phyloP scores from a whole-genome alignment of 148 eudicot genomes.

The Diospyros lotus region DNA sequence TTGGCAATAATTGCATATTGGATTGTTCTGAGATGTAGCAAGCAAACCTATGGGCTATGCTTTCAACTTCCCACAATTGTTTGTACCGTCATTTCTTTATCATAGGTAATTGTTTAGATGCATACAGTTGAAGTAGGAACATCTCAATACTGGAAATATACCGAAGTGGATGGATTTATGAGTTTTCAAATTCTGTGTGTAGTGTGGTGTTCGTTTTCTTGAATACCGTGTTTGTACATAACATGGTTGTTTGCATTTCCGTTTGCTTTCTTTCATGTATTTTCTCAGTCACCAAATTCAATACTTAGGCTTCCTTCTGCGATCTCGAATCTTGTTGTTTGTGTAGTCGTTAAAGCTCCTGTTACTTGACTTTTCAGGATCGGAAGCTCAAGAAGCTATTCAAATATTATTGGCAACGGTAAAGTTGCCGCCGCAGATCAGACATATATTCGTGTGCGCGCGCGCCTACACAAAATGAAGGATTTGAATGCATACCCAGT shows the following conservation, averaged over 20 bases:
- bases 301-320: background rate
- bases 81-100: too few relatives aligned
- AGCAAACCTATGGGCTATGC: too few relatives aligned
- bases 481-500: background rate
- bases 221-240: background rate
- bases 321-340: background rate
- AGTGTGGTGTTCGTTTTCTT: background rate
- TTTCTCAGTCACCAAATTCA: background rate
- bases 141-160: too few relatives aligned
- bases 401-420: conserved; percentile 26
- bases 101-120: too few relatives aligned
- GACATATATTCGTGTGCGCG: background rate
- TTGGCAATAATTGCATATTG: too few relatives aligned
- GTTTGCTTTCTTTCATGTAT: background rate
- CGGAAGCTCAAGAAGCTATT: conserved; percentile 42
- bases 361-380: conserved; percentile 26
- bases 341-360: background rate
- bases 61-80: too few relatives aligned
- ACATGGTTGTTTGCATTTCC: background rate
- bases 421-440: background rate
- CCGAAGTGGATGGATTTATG: too few relatives aligned
- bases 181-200: background rate
- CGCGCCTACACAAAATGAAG: background rate
- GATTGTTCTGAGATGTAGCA: too few relatives aligned
- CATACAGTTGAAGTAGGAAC: background rate